Percentiles rank a stretch among this genome's conserved stretches.
These are phyloP conservation scores for Nicotiana undulata DNA, from an alignment of 257 asterid species.

Conservation along the genomic window DNA sequence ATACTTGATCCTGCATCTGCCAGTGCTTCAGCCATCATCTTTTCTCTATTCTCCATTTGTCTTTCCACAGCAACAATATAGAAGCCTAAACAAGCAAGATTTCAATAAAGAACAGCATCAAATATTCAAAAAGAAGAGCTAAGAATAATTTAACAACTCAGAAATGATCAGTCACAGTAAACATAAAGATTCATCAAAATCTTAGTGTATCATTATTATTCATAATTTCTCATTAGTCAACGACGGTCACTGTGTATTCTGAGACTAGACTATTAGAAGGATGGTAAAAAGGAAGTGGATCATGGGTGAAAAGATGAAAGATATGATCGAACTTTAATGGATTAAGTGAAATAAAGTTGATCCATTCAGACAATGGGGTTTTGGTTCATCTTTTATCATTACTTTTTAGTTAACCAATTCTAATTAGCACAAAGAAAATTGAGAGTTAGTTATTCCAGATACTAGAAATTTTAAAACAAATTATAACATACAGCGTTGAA, in stretches of 20 bases:
- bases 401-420: background rate
- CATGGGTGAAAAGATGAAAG: too few relatives aligned
- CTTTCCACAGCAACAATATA: conserved; percentile 90
- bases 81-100: conserved; percentile 36
- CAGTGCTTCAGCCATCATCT: conserved; percentile 54
- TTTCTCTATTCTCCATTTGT: conserved; percentile 67
- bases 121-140: background rate
- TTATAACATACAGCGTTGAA: background rate
- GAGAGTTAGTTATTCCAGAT: background rate
- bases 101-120: background rate
- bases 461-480: background rate
- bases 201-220: background rate
- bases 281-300: background rate
- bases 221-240: background rate
- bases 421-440: background rate
- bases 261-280: background rate
- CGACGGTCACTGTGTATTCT: background rate
- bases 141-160: background rate
- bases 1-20: conserved; percentile 46
- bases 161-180: background rate
- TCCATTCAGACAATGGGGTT: background rate
- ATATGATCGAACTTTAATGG: background rate
- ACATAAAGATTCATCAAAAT: background rate
- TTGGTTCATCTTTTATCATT: background rate
- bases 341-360: background rate